Conservation (phyloP, 495 filamentous ascomycete species). For the Trichoderma reesei region DNA sequence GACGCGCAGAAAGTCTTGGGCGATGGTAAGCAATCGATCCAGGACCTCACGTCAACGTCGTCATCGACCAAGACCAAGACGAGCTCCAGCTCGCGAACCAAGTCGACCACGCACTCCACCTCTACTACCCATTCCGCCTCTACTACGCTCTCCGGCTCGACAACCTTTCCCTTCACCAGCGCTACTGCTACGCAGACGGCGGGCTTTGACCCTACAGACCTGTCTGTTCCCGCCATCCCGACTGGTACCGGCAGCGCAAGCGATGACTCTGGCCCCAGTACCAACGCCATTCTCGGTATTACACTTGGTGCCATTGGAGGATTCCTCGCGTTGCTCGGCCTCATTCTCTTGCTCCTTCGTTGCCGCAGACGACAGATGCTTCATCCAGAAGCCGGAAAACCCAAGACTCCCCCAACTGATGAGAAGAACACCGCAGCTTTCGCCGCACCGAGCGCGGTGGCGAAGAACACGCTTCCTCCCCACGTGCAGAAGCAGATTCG, state of each 20-base stretch:
- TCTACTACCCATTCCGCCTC: constrained; percentile 27
- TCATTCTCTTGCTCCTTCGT: constrained; percentile 58
- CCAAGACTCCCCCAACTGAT: constrained; percentile 12
- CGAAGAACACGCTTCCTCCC: constrained; percentile 27
- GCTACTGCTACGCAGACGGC: constrained; percentile 9
- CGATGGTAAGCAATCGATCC: constrained; percentile 26
- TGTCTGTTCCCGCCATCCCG: constrained; percentile 1
- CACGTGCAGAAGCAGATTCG: constrained; percentile 26
- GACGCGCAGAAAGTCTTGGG: constrained; percentile 62
- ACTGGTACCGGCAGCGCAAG: constrained; percentile 15
- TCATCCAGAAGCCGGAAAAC: constrained; percentile 31
- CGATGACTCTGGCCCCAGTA: constrained; percentile 13
- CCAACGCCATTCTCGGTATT: constrained; percentile 57
- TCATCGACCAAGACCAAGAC: not conserved
- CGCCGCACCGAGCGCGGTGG: constrained; percentile 44
- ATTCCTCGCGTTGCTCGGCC: constrained; percentile 54
- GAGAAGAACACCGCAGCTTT: constrained; percentile 43
- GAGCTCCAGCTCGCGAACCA: constrained; percentile 19
- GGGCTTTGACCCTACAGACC: constrained; percentile 13
- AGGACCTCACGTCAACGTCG: constrained; percentile 28
- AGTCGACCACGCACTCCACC: constrained; percentile 31
- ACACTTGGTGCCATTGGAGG: constrained; percentile 72
- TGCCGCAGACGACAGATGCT: constrained; percentile 40
- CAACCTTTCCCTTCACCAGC: constrained; percentile 25
- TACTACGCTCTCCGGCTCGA: constrained; percentile 25